Base-by-base conservation (phyloP, 2,329 filamentous ascomycete genomes). In the Arthrobotrys megalospora region DNA sequence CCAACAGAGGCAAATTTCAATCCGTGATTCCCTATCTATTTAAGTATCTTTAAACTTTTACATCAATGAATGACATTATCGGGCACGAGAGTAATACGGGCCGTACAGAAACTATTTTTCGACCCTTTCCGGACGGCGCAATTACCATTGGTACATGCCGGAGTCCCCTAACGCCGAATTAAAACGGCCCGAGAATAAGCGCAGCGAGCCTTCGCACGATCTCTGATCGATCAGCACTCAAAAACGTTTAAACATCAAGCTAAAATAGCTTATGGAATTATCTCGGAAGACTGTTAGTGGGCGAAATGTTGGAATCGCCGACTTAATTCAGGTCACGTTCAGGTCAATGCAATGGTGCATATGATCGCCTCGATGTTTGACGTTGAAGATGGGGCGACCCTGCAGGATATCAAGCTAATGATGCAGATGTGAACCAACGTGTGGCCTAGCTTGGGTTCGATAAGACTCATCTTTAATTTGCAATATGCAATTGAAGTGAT, bases 351-450 rank as follows among this genome's bases (percentile, higher is more conserved):
- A 41, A 41, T 24, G 8, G 16, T 38, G 55, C 36, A 60, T 24
- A 60, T 43, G 55, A 60, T 60, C 55, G 55, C 55, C 36, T 60
- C 36, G 36, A 60, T 43, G 11, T 24, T 8, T 60, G 34, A 19
- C 11, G 12, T 43, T 6, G 36, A 7, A 28, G 16, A 43, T 58
- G 55, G 7, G 55, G 36, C 55, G 21, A 60, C 10, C 55, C 55
- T 60, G 55, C 36, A 43, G 19, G 10, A 38, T 3, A 14, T n/a
- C 12, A 12, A 21, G 19, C 45, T 48, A 60, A 16, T 14, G 16
- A 8, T 43, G 55, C 55, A 60, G 12, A 38, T 45, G 11, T 45
- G 41, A 16, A 45, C 41, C 32, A 38, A 38, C n/a, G 12, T 12
- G 14, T 24, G 3, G 21, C 28, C 28, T 53, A n/a, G 24, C 24